Percentiles rank a stretch among this genome's conserved stretches.
Conservation (phyloP, 345 rosid genomes). For the Eucalyptus pumila region DNA sequence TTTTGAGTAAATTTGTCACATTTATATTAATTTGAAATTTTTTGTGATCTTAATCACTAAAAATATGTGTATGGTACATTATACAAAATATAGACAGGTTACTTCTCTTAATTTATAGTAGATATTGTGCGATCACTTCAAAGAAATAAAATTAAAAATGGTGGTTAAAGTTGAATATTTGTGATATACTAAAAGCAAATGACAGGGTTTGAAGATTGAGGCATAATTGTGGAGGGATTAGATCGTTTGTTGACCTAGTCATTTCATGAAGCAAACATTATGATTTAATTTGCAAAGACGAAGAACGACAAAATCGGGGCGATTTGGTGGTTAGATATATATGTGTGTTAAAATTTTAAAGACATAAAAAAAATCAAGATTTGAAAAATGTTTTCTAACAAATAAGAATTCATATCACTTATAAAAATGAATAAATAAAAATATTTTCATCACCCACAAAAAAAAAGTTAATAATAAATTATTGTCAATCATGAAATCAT, state of each 20-base stretch:
- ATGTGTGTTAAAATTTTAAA: not conserved
- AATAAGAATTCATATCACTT: too few species aligned
- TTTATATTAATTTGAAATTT: too few species aligned
- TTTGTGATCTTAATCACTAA: not conserved
- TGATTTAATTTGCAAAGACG: not conserved
- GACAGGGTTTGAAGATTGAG: not conserved
- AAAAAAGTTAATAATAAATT: too few species aligned
- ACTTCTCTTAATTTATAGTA: not conserved
- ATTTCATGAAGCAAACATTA: not conserved
- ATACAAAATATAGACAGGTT: not conserved
- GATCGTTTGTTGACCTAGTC: not conserved
- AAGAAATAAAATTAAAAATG: too few species aligned
- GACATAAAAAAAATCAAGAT: too few species aligned
- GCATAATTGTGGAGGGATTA: not conserved
- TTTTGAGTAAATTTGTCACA: too few species aligned
- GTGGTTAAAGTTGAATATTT: not conserved
- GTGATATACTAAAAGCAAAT: not conserved
- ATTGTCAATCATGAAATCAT: too few species aligned
- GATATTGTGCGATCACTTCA: not conserved
- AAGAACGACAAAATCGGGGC: not conserved
- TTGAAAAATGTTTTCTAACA: too few species aligned
- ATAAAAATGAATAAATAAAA: too few species aligned
- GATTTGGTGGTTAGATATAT: not conserved
- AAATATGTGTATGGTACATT: not conserved
- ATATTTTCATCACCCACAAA: too few species aligned